These are phyloP conservation scores for Andrographis paniculata DNA, from an alignment of 305 asterid species.

Conservation along the genomic window DNA sequence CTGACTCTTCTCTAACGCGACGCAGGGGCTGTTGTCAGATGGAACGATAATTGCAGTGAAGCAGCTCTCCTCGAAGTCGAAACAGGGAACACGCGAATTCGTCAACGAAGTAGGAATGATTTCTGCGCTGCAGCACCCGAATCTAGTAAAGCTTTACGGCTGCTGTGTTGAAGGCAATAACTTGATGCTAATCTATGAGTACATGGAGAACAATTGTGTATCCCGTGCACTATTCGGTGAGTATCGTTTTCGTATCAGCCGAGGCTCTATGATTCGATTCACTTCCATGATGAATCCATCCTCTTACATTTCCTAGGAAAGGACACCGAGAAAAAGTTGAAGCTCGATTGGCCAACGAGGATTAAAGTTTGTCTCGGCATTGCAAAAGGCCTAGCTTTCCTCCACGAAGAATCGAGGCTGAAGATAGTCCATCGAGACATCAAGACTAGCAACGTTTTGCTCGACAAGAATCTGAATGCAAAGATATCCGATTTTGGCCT, in stretches of 20 bases:
- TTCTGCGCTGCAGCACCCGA: constrained; percentile 72
- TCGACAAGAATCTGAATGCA: constrained; percentile 68
- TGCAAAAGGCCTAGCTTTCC: constrained; percentile 76
- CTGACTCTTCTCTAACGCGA: constrained; percentile 7
- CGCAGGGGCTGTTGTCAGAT: constrained; percentile 71
- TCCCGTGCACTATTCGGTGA: constrained; percentile 86
- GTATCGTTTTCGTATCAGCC: constrained; percentile 15
- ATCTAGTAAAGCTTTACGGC: constrained; percentile 83
- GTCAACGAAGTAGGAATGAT: constrained; percentile 89
- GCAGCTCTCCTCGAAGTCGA: constrained; percentile 87
- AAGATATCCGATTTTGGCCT: constrained; percentile 89
- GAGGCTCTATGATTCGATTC: not conserved
- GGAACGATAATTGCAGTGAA: constrained; percentile 89
- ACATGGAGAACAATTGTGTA: constrained; percentile 85
- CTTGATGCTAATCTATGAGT: constrained; percentile 65
- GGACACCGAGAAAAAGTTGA: constrained; percentile 33
- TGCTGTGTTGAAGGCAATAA: constrained; percentile 92
- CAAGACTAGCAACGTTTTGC: constrained; percentile 76
- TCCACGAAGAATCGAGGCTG: constrained; percentile 79
- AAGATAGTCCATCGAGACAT: constrained; percentile 89
- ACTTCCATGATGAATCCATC: constrained; percentile 4
- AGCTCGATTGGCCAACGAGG: constrained; percentile 79
- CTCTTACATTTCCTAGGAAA: constrained; percentile 32
- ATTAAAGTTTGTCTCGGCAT: constrained; percentile 69
- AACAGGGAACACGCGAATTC: constrained; percentile 83